Percentiles rank a stretch among this genome's conserved stretches.
phyloP scores from a whole-genome alignment of 2,329 filamentous ascomycete genomes.

The Ambrosiella beaveri region DNA sequence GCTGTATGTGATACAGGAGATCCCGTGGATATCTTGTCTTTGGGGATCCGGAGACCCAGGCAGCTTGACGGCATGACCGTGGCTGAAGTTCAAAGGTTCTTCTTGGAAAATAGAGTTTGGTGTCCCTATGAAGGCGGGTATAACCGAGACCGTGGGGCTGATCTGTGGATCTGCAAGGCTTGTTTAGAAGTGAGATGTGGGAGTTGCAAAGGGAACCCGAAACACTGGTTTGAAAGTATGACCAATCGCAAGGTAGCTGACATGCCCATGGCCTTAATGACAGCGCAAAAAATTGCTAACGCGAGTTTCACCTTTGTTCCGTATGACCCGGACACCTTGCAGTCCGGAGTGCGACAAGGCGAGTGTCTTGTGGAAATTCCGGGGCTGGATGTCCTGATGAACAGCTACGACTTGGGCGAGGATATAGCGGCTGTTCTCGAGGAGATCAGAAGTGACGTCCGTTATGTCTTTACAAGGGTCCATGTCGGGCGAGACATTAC shows the following conservation, averaged over 20 bases:
- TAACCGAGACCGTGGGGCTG: constrained; percentile 16
- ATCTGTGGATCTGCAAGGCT: constrained; percentile 17
- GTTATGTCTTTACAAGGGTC: no score
- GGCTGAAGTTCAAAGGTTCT: not conserved
- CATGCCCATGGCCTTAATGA: constrained; percentile 3
- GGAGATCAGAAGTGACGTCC: no score
- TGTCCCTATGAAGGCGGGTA: constrained; percentile 22
- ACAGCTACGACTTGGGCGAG: no score
- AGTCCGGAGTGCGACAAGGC: no score
- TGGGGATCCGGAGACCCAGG: not conserved
- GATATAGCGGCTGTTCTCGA: no score
- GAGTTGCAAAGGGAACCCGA: constrained; percentile 24
- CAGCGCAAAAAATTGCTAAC: no score
- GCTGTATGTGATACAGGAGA: not conserved
- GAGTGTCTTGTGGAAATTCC: no score
- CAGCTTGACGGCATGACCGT: not conserved
- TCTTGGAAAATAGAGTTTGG: not conserved
- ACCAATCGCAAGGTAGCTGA: not conserved
- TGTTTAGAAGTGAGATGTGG: constrained; percentile 23
- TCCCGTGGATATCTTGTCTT: not conserved
- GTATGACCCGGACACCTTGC: no score
- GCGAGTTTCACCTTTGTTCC: no score
- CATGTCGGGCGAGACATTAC: no score
- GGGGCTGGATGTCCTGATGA: no score
- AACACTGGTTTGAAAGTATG: constrained; percentile 16